Base-by-base conservation (phyloP, 2,329 filamentous ascomycete species). In the Calonectria pseudoreteaudii region DNA sequence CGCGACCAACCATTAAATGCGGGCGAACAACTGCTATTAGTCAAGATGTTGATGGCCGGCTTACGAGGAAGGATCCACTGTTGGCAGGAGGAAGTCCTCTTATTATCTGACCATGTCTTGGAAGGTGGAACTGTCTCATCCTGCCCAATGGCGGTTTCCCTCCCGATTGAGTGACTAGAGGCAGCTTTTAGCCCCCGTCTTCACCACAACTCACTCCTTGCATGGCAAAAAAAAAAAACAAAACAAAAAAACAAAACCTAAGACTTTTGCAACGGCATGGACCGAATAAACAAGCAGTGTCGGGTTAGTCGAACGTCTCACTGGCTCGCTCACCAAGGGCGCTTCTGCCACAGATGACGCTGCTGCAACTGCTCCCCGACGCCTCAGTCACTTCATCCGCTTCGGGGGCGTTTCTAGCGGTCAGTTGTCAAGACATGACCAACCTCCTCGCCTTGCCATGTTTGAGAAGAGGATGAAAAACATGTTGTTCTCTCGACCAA, bases 211-310 rank as follows among this genome's bases (percentile, higher is more conserved):
- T 20, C 38, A 20, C 60, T 65, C 60, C 60, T 49, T 65, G 38
- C 41, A 65, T 31, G 41, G 41, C 41, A 65, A 65, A 65, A 65
- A 65, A 18, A 38, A 49, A 65, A 65, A 31, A n/a, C n/a, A n/a
- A n/a, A n/a, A n/a, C n/a, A n/a, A n/a, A n/a, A n/a, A 65, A 65
- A 18, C 60, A 49, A 65, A 65, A 31, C 4, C 16, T 4, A 31
- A 49, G 26, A 49, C 60, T 34, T 16, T n/a, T 23, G 9, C 60
- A 23, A 11, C 41, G 60, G 56, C 38, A 65, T 65, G 60, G 41
- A 34, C 38, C 60, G 41, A 65, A 65, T 65, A 49, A 30, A 47
- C 14, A 65, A 47, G n/a, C 56, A 41, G 20, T 1, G 11, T 41
- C 34, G 56, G 56, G 23, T 20, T 30, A 20, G 18, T 38, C 18